phyloP scores from a whole-genome alignment of 768 basidiomycete species.

The Lentinula guzmanii region DNA sequence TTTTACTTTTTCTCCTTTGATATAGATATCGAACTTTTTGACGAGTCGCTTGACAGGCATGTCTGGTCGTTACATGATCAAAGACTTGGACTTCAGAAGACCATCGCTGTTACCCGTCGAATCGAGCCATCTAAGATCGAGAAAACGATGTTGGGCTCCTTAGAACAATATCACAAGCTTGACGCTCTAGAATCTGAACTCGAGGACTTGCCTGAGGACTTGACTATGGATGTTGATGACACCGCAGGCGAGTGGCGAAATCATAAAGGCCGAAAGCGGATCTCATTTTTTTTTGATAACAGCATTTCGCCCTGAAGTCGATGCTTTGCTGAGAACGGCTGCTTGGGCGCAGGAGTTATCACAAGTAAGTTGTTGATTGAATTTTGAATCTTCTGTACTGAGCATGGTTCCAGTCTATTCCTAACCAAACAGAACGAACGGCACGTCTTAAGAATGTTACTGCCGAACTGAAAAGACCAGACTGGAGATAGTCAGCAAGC shows the following conservation, averaged over 20 bases:
- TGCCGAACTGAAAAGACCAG: neutral
- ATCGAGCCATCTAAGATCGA: neutral
- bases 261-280: neutral
- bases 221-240: neutral
- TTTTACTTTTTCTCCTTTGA: neutral
- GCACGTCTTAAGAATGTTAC: neutral
- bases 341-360: conserved; percentile 2
- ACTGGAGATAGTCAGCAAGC: neutral
- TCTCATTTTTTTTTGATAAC: neutral
- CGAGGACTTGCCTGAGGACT: neutral
- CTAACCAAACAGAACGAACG: conserved; percentile 1
- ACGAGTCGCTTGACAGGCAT: conserved; percentile 5
- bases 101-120: neutral
- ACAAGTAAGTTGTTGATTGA: neutral
- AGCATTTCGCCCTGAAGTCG: neutral
- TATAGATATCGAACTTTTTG: conserved; percentile 1
- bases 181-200: neutral
- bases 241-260: neutral
- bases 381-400: neutral
- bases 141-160: neutral
- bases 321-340: neutral
- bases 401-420: neutral
- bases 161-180: neutral
- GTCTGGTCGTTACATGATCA: conserved; percentile 6
- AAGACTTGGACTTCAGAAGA: conserved; percentile 3